These are phyloP conservation scores for Phytophthora europaea DNA, from an alignment of 352 stramenopile genomes.

Conservation along the genomic window DNA sequence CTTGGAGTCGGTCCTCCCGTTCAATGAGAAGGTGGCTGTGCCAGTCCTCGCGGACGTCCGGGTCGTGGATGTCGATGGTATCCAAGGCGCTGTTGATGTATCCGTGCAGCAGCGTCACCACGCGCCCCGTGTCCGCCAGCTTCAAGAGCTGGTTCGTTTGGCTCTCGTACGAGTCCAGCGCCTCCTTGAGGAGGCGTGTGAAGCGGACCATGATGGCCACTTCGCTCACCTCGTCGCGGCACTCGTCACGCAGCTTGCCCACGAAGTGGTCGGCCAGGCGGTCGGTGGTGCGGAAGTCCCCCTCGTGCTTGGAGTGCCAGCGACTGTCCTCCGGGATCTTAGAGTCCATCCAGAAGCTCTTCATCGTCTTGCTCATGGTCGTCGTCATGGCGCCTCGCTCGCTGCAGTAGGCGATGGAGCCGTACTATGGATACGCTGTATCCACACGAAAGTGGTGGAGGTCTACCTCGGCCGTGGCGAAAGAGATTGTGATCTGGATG, in stretches of 20 bases:
- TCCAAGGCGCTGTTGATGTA: slow-evolving; percentile 37
- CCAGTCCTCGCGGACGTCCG: slow-evolving; percentile 14
- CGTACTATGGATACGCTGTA: background rate
- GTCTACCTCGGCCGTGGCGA: background rate
- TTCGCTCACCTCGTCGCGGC: slow-evolving; percentile 21
- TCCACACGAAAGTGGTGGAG: background rate
- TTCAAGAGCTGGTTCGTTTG: slow-evolving; percentile 41
- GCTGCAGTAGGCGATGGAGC: background rate
- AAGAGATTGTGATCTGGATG: background rate
- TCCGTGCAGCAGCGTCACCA: slow-evolving; percentile 38
- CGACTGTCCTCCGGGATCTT: slow-evolving; percentile 41
- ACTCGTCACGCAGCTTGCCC: slow-evolving; percentile 27
- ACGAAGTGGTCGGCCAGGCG: slow-evolving; percentile 39
- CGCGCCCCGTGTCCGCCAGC: slow-evolving; percentile 42
- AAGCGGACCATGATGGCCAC: slow-evolving; percentile 42
- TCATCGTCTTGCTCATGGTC: slow-evolving; percentile 37
- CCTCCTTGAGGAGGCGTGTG: slow-evolving; percentile 36
- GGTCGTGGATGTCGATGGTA: slow-evolving; percentile 27
- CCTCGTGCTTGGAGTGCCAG: slow-evolving; percentile 38
- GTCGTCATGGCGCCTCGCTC: slow-evolving; percentile 1
- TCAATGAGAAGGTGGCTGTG: slow-evolving; percentile 31
- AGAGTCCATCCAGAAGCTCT: slow-evolving; percentile 44
- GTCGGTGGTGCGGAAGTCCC: slow-evolving; percentile 24
- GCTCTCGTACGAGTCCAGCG: slow-evolving; percentile 44
- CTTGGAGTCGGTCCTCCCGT: slow-evolving; percentile 26